Evolutionary conservation across 345 rosid genomes (phyloP), one percentile per base, ranked within the genome.

Genomic region (Rhodomyrtus tomentosa): DNA sequence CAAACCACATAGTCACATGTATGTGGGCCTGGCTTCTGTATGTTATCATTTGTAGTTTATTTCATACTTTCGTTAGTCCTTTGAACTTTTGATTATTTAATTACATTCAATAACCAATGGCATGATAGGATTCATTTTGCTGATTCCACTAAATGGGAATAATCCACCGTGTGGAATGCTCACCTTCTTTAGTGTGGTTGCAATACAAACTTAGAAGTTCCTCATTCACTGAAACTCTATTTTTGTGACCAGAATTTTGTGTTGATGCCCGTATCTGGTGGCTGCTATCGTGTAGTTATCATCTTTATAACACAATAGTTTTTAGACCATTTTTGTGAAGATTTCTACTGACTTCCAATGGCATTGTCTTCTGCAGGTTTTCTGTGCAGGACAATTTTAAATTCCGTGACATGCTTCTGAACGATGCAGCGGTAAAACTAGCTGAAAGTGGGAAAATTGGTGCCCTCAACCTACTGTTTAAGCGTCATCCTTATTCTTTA

Each of bases 401-500:
- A 90, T 97, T 97, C 82, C 96, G 98, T 55, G 88, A 89, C 81
- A 88, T 84, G 88, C 94, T 93, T 80, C 86, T 97, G n/a, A 85
- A 87, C 86, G 93, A 92, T 90, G 94, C 93, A 80, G 99, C 98
- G 51, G 82, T 90, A 73, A 83, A 89, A 81, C 98, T 97, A 85
- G 95, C 99, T 86, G 98, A 95, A 91, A 95, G 91, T 85, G 99
- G 99, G 82, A 97, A 95, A 88, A 93, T 97, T 84, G 99, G 99
- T 87, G 98, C 99, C 58, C 89, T 97, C 42, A 95, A 95, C 86
- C 95, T 94, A 79, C 95, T 95, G 73, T 95, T 97, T 88, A 97
- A 97, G 92, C 98, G 98, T 25, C 99, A 97, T 93, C 98, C 96
- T 87, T 93, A 90, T 92, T 95, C 99, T 51, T 86, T 95, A 80